These are phyloP conservation scores for Neonectria coccinea DNA, from an alignment of 2,329 filamentous ascomycete species.

Conservation along the genomic window DNA sequence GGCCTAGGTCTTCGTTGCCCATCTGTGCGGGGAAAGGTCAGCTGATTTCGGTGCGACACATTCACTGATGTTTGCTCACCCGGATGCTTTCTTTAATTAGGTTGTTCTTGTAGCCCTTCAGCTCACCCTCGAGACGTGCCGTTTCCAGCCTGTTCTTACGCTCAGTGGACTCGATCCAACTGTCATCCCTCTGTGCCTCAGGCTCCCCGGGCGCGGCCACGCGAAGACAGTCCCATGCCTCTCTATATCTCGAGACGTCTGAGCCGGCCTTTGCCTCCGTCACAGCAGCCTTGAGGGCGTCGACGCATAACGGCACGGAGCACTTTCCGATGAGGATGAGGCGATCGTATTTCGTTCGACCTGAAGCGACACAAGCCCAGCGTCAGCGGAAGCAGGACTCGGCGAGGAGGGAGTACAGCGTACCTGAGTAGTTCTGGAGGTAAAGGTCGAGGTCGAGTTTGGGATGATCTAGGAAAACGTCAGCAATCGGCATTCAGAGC, in stretches of 20 bases:
- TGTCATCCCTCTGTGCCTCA: constrained; percentile 73
- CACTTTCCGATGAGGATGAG: constrained; percentile 83
- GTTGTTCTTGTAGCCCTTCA: constrained; percentile 96
- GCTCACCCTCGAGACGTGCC: constrained; percentile 81
- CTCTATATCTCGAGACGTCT: constrained; percentile 78
- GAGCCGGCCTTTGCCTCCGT: constrained; percentile 79
- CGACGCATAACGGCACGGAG: constrained; percentile 79
- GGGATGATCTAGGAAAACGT: constrained; percentile 70
- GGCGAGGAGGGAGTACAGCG: constrained; percentile 31
- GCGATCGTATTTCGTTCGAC: constrained; percentile 83
- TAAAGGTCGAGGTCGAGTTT: constrained; percentile 94
- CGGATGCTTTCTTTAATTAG: constrained; percentile 96
- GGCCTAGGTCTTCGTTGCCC: constrained; percentile 92
- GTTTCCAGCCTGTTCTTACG: constrained; percentile 77
- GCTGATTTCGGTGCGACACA: constrained; percentile 14
- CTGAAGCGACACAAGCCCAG: constrained; percentile 56
- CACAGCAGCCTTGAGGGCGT: constrained; percentile 84
- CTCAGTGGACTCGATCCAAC: constrained; percentile 80
- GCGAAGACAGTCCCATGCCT: constrained; percentile 74
- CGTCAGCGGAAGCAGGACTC: constrained; percentile 25
- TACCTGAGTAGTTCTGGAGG: constrained; percentile 88
- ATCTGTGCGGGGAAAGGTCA: constrained; percentile 67
- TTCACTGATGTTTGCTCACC: constrained; percentile 61
- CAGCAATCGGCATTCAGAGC: constrained; percentile 21
- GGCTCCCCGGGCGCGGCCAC: constrained; percentile 73